Percentiles rank a stretch among this genome's conserved stretches.
Evolutionary conservation across 192 early-diverging fungal species (phyloP).

Genomic region (Spinellus fusiger): DNA sequence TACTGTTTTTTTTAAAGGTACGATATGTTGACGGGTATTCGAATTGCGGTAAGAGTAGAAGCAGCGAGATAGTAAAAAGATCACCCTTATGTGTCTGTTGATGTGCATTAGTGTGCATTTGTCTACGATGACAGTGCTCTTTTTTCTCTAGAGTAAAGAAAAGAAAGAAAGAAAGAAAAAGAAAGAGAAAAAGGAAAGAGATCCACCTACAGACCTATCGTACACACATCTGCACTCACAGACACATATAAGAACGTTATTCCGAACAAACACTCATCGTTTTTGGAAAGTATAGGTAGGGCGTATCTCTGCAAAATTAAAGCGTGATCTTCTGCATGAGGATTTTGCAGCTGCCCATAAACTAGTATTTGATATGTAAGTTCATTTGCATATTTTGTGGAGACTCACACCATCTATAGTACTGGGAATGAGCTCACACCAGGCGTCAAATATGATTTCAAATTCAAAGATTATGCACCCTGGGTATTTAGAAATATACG

Average conservation of each 20-base stretch:
- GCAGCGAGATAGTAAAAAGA: too few relatives aligned
- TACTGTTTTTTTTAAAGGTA: conserved; percentile 2
- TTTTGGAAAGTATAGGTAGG: conserved; percentile 67
- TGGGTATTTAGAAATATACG: conserved; percentile 93
- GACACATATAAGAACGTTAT: too few relatives aligned
- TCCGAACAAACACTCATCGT: too few relatives aligned
- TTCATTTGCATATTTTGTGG: neutral
- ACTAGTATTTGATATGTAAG: conserved; percentile 90
- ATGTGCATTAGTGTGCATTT: too few relatives aligned
- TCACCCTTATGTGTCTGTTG: too few relatives aligned
- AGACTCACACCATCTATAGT: conserved; percentile 24
- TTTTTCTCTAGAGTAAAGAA: neutral
- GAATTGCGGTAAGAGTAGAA: conserved; percentile 25
- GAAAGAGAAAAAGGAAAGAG: conserved; percentile 5
- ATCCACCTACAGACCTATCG: neutral
- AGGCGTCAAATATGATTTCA: conserved; percentile 92
- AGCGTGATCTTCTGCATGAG: conserved; percentile 60
- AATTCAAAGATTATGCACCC: conserved; percentile 99
- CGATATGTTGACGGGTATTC: conserved; percentile 15
- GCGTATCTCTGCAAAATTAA: conserved; percentile 79
- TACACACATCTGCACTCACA: too few relatives aligned
- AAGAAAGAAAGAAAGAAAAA: neutral
- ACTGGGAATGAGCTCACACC: conserved; percentile 95
- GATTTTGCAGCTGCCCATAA: conserved; percentile 91
- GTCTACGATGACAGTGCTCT: neutral